These are phyloP conservation scores for Letharia columbiana DNA, from an alignment of 495 filamentous ascomycete species.

Conservation along the genomic window DNA sequence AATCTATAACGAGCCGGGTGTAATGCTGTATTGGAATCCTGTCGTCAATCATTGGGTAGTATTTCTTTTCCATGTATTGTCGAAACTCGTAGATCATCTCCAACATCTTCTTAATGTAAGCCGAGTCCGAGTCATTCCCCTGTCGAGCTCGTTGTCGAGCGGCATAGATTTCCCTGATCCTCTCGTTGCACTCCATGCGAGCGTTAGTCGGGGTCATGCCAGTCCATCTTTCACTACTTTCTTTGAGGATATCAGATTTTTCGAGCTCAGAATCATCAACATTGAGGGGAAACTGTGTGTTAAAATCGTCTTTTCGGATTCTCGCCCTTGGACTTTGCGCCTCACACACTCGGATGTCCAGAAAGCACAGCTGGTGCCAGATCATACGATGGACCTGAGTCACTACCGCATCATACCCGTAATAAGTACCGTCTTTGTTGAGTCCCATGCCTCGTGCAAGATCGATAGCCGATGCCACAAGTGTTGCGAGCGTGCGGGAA, in stretches of 20 bases:
- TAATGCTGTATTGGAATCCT: slow-evolving; percentile 42
- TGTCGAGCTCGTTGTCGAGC: slow-evolving; percentile 54
- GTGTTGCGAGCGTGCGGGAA: slow-evolving; percentile 60
- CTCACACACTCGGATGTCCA: slow-evolving; percentile 71
- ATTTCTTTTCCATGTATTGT: slow-evolving; percentile 49
- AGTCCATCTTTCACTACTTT: slow-evolving; percentile 50
- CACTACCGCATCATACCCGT: slow-evolving; percentile 54
- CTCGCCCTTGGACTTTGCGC: slow-evolving; percentile 59
- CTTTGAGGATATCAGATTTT: slow-evolving; percentile 30
- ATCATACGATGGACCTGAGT: slow-evolving; percentile 65
- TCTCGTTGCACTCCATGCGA: slow-evolving; percentile 64
- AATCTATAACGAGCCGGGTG: slow-evolving; percentile 49
- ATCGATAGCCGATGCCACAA: slow-evolving; percentile 59
- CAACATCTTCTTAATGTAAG: slow-evolving; percentile 30
- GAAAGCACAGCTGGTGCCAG: slow-evolving; percentile 67
- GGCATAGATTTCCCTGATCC: slow-evolving; percentile 56
- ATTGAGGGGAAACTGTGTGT: slow-evolving; percentile 59
- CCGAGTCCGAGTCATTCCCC: slow-evolving; percentile 38
- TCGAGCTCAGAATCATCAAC: slow-evolving; percentile 54
- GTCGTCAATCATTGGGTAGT: slow-evolving; percentile 49
- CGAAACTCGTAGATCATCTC: slow-evolving; percentile 55
- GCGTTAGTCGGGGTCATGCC: slow-evolving; percentile 57
- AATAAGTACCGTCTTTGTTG: slow-evolving; percentile 53
- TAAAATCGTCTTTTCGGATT: slow-evolving; percentile 63
- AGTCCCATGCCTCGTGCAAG: slow-evolving; percentile 71